phyloP scores from a whole-genome alignment of 345 rosid genomes.

The Physaria fendleri region DNA sequence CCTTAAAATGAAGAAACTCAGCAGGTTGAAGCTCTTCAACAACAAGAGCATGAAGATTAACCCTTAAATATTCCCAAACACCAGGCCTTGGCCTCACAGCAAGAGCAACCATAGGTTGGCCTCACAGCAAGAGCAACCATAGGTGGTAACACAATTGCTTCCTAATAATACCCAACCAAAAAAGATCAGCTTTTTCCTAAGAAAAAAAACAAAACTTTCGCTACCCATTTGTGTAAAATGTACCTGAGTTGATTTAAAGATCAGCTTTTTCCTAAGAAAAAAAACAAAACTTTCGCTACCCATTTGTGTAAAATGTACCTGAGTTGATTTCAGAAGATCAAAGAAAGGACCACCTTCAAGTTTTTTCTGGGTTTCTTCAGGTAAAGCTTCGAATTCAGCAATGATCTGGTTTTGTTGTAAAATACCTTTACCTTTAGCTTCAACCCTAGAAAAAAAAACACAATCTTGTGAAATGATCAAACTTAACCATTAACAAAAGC shows the following conservation, averaged over 20 bases:
- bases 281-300: background rate
- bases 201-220: background rate
- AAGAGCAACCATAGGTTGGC: constrained; percentile 82
- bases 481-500: background rate
- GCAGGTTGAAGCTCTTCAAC: constrained; percentile 74
- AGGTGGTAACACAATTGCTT: constrained; percentile 88
- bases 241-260: constrained; percentile 74
- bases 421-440: constrained; percentile 69
- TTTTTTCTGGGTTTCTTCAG: constrained; percentile 47
- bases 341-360: constrained; percentile 59
- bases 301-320: constrained; percentile 35
- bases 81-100: constrained; percentile 97
- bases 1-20: constrained; percentile 88
- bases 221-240: background rate
- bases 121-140: constrained; percentile 88
- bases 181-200: no score
- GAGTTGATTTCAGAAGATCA: constrained; percentile 65
- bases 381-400: constrained; percentile 69
- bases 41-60: constrained; percentile 69
- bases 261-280: background rate
- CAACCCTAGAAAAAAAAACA: constrained; percentile 52
- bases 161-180: constrained; percentile 34
- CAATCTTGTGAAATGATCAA: constrained; percentile 1
- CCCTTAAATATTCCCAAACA: constrained; percentile 87
- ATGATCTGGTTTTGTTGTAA: constrained; percentile 70